phyloP scores from a whole-genome alignment of 179 eudicot genomes.

The Beta macrorhiza region DNA sequence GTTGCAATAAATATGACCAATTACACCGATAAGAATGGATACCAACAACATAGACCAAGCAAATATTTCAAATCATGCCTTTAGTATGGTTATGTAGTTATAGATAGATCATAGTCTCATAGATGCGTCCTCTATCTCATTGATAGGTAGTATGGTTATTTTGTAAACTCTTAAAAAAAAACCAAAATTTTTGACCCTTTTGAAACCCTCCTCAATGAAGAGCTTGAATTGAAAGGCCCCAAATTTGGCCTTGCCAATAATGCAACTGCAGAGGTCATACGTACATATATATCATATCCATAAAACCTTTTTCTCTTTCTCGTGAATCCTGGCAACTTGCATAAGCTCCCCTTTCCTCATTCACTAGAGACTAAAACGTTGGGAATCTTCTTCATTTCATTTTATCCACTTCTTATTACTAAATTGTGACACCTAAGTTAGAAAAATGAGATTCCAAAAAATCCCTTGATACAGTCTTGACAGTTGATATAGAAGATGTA shows the following conservation, averaged over 20 bases:
- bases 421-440: too few species aligned
- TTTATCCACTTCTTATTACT: too few species aligned
- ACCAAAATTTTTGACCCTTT: not conserved
- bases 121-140: not conserved
- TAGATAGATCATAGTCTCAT: not conserved
- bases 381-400: too few species aligned
- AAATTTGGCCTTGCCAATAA: not conserved
- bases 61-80: not conserved
- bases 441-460: too few species aligned
- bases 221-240: not conserved
- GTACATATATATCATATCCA: not conserved
- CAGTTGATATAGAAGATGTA: not conserved
- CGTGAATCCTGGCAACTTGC: too few species aligned
- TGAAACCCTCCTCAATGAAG: not conserved
- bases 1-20: not conserved
- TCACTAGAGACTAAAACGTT: too few species aligned
- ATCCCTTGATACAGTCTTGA: too few species aligned
- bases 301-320: too few species aligned
- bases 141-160: not conserved
- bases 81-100: not conserved
- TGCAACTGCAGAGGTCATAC: not conserved
- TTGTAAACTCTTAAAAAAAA: not conserved
- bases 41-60: conserved; percentile 1
- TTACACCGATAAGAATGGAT: not conserved
- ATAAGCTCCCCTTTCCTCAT: too few species aligned